These are phyloP conservation scores for Lentinula boryana DNA, from an alignment of 768 basidiomycete genomes.

Conservation along the genomic window DNA sequence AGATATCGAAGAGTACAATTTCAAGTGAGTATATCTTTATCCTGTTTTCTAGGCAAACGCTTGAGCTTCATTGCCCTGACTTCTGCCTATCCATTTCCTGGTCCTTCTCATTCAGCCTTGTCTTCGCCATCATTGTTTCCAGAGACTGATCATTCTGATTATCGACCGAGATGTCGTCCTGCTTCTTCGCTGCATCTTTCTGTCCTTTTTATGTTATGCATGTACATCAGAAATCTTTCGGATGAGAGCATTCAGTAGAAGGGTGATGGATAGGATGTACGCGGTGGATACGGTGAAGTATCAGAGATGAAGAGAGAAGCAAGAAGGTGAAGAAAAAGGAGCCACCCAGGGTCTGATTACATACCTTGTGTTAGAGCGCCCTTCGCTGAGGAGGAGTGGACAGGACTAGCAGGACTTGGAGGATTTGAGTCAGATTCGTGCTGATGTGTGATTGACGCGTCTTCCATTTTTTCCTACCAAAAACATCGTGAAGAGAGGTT, in stretches of 20 bases:
- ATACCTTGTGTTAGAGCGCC: background rate
- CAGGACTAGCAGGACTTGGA: background rate
- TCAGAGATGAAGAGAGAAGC: background rate
- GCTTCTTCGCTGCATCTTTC: conserved; percentile 12
- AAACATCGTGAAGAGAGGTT: background rate
- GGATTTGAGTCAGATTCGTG: conserved; percentile 23
- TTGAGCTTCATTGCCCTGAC: background rate
- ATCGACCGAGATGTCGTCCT: conserved; percentile 18
- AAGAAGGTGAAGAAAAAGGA: background rate
- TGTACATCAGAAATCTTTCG: background rate
- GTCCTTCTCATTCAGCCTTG: conserved; percentile 20
- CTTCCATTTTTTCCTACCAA: conserved; percentile 19
- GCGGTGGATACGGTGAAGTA: background rate
- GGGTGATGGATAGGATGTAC: background rate
- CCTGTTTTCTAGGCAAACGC: no score
- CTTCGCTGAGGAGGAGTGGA: background rate
- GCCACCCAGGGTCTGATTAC: background rate
- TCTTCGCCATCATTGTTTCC: conserved; percentile 21
- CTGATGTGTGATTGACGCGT: conserved; percentile 44
- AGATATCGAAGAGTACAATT: background rate
- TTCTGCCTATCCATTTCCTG: background rate
- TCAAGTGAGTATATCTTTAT: background rate
- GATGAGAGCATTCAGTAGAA: background rate
- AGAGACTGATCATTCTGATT: conserved; percentile 13
- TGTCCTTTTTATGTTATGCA: background rate